Percentiles rank a stretch among this genome's conserved stretches.
These are phyloP conservation scores for Apiotrichum laibachii DNA, from an alignment of 1,284 basidiomycete genomes.

Conservation along the genomic window DNA sequence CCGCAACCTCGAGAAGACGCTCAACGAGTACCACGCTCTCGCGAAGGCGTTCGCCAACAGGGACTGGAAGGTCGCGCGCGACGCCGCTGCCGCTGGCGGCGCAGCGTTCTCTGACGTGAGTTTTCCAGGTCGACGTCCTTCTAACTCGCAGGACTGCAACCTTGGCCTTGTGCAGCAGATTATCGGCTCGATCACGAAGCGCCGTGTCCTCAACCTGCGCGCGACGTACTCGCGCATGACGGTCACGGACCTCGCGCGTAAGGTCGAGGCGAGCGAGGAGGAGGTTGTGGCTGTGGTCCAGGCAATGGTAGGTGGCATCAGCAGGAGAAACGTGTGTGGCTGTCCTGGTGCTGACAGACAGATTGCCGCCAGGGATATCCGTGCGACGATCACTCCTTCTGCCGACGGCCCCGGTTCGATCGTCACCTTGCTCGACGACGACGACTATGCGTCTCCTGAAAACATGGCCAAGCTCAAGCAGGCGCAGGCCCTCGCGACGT, in stretches of 20 bases:
- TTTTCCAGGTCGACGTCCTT: not conserved
- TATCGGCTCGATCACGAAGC: constrained; percentile 30
- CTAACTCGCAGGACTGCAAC: constrained; percentile 39
- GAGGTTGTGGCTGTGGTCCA: constrained; percentile 19
- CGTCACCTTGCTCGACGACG: constrained; percentile 34
- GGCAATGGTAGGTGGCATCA: constrained; percentile 32
- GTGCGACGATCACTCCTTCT: constrained; percentile 19
- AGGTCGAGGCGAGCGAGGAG: constrained; percentile 15
- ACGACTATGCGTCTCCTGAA: constrained; percentile 18
- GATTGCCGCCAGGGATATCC: constrained; percentile 23
- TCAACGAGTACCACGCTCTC: constrained; percentile 32
- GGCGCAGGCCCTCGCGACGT: constrained; percentile 18
- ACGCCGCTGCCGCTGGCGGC: constrained; percentile 9
- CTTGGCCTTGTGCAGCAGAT: constrained; percentile 34
- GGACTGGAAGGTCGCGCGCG: constrained; percentile 31
- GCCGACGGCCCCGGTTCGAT: constrained; percentile 15
- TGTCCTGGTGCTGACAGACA: constrained; percentile 6
- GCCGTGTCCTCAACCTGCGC: constrained; percentile 34
- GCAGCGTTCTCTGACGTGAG: constrained; percentile 26
- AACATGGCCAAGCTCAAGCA: constrained; percentile 22
- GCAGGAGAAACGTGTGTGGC: not conserved
- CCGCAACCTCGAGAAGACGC: constrained; percentile 32
- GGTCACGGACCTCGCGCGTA: constrained; percentile 26
- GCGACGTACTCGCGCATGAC: constrained; percentile 37
- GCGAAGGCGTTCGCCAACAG: constrained; percentile 36